Evolutionary conservation across 2,329 filamentous ascomycete species (phyloP).

Genomic region (Blumeria graminis): DNA sequence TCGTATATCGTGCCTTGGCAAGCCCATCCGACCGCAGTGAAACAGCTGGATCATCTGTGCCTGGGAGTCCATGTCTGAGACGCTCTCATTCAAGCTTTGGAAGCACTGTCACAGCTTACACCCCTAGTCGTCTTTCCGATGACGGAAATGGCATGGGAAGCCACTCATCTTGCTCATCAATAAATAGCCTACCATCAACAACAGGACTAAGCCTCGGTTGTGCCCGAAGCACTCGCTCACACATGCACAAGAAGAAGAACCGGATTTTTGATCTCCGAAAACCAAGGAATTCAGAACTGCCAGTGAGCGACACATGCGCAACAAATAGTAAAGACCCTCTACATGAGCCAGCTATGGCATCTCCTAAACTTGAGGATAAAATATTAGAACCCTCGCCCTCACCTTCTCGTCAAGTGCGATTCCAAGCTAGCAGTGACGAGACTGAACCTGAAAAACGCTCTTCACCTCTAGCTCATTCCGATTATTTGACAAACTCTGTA

Average conservation of each 20-base stretch:
- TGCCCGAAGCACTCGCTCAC: constrained; percentile 31
- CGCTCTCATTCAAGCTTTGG: constrained; percentile 39
- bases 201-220: constrained; percentile 39
- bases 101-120: constrained; percentile 36
- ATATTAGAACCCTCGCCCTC: constrained; percentile 26
- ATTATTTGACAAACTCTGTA: neutral
- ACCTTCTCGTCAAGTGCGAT: constrained; percentile 17
- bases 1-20: constrained; percentile 82
- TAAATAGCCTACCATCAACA: constrained; percentile 35
- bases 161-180: constrained; percentile 41
- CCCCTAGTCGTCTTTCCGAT: constrained; percentile 44
- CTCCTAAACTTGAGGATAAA: constrained; percentile 28
- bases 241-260: constrained; percentile 58
- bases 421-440: constrained; percentile 16
- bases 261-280: constrained; percentile 61
- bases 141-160: constrained; percentile 22
- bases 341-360: neutral
- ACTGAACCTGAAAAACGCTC: constrained; percentile 14
- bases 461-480: constrained; percentile 5
- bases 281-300: constrained; percentile 23
- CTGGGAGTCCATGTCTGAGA: constrained; percentile 25
- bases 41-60: constrained; percentile 13
- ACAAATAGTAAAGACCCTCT: constrained; percentile 5
- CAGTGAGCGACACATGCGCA: constrained; percentile 26
- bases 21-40: constrained; percentile 50